Evolutionary conservation across 352 stramenopile species (phyloP), one percentile per base, ranked within the genome.

Genomic region (Pythium inflatum): DNA sequence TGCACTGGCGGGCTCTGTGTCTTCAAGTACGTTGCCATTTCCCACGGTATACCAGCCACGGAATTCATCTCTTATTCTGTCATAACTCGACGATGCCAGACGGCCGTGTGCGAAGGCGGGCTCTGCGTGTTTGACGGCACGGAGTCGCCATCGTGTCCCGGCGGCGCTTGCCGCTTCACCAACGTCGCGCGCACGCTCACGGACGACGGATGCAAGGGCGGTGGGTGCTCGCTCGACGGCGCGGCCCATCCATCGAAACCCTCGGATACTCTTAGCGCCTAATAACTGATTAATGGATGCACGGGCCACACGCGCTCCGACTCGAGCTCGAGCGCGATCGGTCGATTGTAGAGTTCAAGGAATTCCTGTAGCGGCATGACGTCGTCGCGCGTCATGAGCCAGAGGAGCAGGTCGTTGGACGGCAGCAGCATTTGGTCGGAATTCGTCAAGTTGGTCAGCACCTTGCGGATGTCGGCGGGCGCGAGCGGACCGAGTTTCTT

Each of bases 251-350:
- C 81, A 13, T 73, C 71, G 28, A 79, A 64, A 34, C 74, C 88
- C 33, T 68, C 64, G 16, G 68, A 62, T 16, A 76, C 66, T n/a
- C 71, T 90, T 24, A 88, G 81, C 45, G 36, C 13, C 24, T 75
- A 92, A 65, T 90, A 90, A 40, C 81, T 62, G 33, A 92, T 80
- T n/a, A 92, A 76, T 34, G 82, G 82, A 68, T 88, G 81, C 34
- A 90, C 76, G 12, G 85, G 85, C 85, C 85, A 92, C 38, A 91
- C 80, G n/a, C 85, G 81, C 70, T 92, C 82, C 22, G 81, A 88
- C 62, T 92, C 82, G 53, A 92, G 75, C 54, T 89, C 75, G 11
- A 89, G 62, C 16, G 53, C 59, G 36, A 90, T 70, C 5, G 81
- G 82, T 1, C 25, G 73, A 38, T 77, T 75, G 51, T 79, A 88